Evolutionary conservation across 2,329 filamentous ascomycete genomes (phyloP).

Genomic region (Botryotinia calthae): DNA sequence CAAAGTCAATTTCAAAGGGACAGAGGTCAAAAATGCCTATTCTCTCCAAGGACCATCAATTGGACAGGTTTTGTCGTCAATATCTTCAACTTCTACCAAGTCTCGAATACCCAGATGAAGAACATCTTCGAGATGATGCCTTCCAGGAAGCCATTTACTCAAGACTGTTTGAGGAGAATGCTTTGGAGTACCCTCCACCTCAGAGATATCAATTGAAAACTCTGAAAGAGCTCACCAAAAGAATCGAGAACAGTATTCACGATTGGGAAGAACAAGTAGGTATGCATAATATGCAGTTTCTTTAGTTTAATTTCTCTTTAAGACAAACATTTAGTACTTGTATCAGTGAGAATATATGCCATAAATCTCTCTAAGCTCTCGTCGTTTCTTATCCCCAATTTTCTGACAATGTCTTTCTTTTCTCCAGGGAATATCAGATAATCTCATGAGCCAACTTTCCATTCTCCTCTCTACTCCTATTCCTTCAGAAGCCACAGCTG

Average conservation of each 20-base stretch:
- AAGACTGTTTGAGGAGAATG: conserved; percentile 62
- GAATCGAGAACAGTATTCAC: conserved; percentile 70
- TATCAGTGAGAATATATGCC: neutral
- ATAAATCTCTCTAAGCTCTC: neutral
- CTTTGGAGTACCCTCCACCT: conserved; percentile 58
- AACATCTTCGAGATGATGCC: conserved; percentile 55
- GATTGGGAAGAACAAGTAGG: conserved; percentile 88
- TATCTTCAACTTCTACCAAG: conserved; percentile 72
- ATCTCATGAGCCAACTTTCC: conserved; percentile 69
- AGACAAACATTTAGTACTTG: neutral
- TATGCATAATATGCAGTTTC: conserved; percentile 29
- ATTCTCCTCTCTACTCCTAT: conserved; percentile 61
- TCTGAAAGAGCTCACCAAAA: conserved; percentile 68
- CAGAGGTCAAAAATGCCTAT: neutral
- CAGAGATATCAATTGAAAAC: conserved; percentile 67
- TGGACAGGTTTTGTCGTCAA: conserved; percentile 64
- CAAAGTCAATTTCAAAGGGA: neutral
- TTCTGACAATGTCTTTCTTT: conserved; percentile 31
- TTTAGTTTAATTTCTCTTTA: conserved; percentile 19
- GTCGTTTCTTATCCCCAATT: neutral
- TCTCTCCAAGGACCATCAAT: conserved; percentile 34
- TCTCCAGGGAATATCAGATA: conserved; percentile 75
- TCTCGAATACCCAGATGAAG: conserved; percentile 61
- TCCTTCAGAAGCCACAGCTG: conserved; percentile 62
- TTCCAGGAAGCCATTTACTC: conserved; percentile 67